Conservation (phyloP, 495 filamentous ascomycete genomes). For the Penicillium nucicola region DNA sequence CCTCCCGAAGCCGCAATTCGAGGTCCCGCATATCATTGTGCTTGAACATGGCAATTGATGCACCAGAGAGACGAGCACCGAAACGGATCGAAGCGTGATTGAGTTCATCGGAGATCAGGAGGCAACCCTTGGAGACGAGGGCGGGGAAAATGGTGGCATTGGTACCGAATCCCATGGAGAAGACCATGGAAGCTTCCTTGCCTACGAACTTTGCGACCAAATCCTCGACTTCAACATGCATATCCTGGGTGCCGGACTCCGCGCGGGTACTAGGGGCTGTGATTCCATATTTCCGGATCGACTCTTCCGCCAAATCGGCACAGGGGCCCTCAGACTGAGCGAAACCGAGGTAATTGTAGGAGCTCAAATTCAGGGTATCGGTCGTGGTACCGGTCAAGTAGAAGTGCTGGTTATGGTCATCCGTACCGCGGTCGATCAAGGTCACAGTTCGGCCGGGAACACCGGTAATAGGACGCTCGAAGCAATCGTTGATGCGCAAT, state of each 20-base stretch:
- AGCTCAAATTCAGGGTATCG: constrained; percentile 97
- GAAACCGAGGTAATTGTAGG: constrained; percentile 98
- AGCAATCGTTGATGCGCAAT: constrained; percentile 93
- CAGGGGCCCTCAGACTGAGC: constrained; percentile 97
- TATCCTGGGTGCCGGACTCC: constrained; percentile 83
- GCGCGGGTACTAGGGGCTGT: constrained; percentile 73
- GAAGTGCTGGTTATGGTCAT: constrained; percentile 87
- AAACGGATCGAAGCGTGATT: constrained; percentile 98
- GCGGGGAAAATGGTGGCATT: constrained; percentile 90
- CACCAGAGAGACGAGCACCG: constrained; percentile 87
- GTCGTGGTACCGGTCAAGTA: constrained; percentile 83
- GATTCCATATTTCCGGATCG: constrained; percentile 79
- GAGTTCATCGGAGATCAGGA: constrained; percentile 94
- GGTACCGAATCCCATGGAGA: constrained; percentile 97
- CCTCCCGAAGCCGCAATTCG: constrained; percentile 79
- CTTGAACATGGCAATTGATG: constrained; percentile 92
- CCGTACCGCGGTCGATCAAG: constrained; percentile 78
- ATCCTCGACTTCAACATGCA: constrained; percentile 84
- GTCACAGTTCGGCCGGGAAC: constrained; percentile 94
- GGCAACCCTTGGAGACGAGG: constrained; percentile 83
- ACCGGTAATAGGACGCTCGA: constrained; percentile 84
- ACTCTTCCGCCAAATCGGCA: constrained; percentile 87
- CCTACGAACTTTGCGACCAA: constrained; percentile 87
- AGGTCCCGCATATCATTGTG: constrained; percentile 93
- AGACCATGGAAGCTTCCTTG: constrained; percentile 91